A percentile compares a stretch with the other conserved stretches of the same genome.
Conservation (phyloP, 371 early-diverging fungal genomes). For the Syncephalis plumigaleata region DNA sequence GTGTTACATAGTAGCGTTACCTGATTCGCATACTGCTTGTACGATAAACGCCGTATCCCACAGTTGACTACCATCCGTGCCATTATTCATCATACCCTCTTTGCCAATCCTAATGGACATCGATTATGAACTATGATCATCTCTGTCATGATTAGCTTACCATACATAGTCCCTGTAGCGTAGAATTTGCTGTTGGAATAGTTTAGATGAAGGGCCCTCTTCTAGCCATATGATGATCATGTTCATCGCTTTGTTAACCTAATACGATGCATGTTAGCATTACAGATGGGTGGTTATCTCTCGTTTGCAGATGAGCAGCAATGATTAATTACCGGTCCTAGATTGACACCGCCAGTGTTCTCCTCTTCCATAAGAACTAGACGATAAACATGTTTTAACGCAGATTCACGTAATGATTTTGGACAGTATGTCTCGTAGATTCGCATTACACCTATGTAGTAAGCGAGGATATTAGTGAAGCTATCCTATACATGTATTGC, state of each 20-base stretch:
- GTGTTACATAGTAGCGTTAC: too few relatives aligned
- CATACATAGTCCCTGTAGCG: slow-evolving; percentile 76
- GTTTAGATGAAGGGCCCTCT: slow-evolving; percentile 71
- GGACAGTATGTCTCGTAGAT: slow-evolving; percentile 39
- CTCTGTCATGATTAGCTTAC: slow-evolving; percentile 11
- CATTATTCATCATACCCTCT: slow-evolving; percentile 90
- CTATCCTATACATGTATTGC: too few relatives aligned
- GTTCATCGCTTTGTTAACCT: slow-evolving; percentile 85
- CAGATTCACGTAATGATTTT: slow-evolving; percentile 37
- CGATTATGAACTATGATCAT: too few relatives aligned
- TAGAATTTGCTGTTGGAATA: slow-evolving; percentile 55
- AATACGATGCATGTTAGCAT: slow-evolving; percentile 2
- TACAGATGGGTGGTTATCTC: neutral
- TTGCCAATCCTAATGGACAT: slow-evolving; percentile 35
- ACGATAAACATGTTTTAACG: slow-evolving; percentile 52
- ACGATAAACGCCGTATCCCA: slow-evolving; percentile 90
- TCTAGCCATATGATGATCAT: slow-evolving; percentile 64
- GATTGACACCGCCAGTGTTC: slow-evolving; percentile 73
- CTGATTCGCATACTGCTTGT: slow-evolving; percentile 59
- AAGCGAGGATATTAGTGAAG: slow-evolving; percentile 1
- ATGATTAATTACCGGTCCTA: slow-evolving; percentile 61
- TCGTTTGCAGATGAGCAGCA: neutral
- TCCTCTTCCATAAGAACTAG: slow-evolving; percentile 79
- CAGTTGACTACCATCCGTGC: slow-evolving; percentile 94
- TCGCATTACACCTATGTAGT: slow-evolving; percentile 21